Evolutionary conservation across 1,139 yeast genomes (phyloP), one percentile per base, ranked within the genome.

Genomic region (Yamadazyma diospyri): DNA sequence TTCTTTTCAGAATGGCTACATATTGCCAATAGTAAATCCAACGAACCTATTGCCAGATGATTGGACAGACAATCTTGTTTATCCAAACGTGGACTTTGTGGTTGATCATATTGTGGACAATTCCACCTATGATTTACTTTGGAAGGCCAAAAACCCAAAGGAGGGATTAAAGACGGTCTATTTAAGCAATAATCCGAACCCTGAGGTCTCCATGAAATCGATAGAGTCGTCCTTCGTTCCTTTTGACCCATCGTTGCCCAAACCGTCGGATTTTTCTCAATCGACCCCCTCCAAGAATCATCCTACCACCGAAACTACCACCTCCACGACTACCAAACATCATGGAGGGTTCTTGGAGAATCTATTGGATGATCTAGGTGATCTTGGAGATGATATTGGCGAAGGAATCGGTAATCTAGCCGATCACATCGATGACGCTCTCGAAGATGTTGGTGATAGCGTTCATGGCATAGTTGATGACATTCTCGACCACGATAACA

Each of bases 11-110:
- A 33, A 20, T 36, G 28, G 35, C 35, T 41, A 31, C 42, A 39
- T 34, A 11, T 37, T 36, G 22, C 39, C 55, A 1, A 37, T 46
- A 11, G 35, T 69, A 9, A 46, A 58, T 6, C 31, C 41, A 9
- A 36, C 41, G 21, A 64, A 66, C 36, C 31, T 53, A 0, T 55
- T 82, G 16, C 70, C 74, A 0, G 37, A 47, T 1, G 64, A 60
- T 27, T 83, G 92, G 92, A 47, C 42, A 11, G 94, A 83, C 49
- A 39, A 48, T 0, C 48, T 55, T 17, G 50, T 45, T 6, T 85
- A 80, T 48, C 94, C 94, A 0, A 69, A 72, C 39, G 74, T 81
- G 23, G 56, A 64, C 1, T 81, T 72, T 40, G 50, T 55, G n/a
- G 65, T 67, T 6, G 71, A 69, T 3, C 75, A 69, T 30, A 45